Base-by-base conservation (phyloP, 2,329 filamentous ascomycete species). In the Aspergillus chevalieri region DNA sequence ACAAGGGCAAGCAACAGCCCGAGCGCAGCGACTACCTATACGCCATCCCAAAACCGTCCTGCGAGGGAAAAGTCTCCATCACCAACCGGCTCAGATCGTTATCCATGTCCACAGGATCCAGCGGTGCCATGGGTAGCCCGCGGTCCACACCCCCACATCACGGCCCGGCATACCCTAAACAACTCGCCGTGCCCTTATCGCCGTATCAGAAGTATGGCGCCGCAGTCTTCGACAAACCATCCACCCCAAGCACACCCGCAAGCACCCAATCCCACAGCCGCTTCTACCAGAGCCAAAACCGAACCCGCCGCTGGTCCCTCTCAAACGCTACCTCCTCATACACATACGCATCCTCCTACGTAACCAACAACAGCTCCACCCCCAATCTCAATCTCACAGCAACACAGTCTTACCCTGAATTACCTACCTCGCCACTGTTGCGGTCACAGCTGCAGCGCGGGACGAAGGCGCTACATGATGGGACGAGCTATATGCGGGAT, bases 161-260 rank as follows among this genome's bases (percentile, higher is more conserved):
- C 26, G 26, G 26, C 26, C 26, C 10, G 26, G 26, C 26, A 8
- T 56, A 56, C 1, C 53, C 36, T 3, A 63, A 60, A 46, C 65
- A 66, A 41, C 57, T 65, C 2, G 65, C 65, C 1, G 63, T 69
- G 2, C 68, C 66, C 2, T 55, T 67, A 8, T 64, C 66, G 0
- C 56, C 63, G 1, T 71, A 71, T 38, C 69, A 71, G 49, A 65
- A 66, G 43, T 65, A 70, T 26, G 68, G 66, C 5, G 49, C 66
- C 0, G 57, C 63, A 3, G 62, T 67, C 39, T 71, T 66, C 63
- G 66, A 67, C n/a, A 56, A 59, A 30, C 10, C 26, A 12, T 30
- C 26, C 26, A 9, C 50, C 57, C 14, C 57, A 58, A 22, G 15
- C 14, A 58, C 58, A 43, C 48, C 55, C 17, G 64, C 61, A 44